Percentiles rank a stretch among this genome's conserved stretches.
These are phyloP conservation scores for Nicotiana obtusifolia DNA, from an alignment of 257 asterid species.

Conservation along the genomic window DNA sequence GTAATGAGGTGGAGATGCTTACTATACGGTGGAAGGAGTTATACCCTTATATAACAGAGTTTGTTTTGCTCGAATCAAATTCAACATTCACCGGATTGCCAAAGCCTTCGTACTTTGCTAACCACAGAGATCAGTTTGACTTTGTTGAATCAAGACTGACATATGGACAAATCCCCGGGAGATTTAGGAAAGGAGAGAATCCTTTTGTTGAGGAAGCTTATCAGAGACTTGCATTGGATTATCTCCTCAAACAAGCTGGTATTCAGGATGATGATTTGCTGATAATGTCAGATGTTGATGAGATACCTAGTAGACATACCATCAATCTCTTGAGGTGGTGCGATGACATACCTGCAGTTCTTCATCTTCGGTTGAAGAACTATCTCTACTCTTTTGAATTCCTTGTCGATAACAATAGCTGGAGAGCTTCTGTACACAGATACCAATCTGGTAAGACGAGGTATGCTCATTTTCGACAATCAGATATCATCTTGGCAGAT, in stretches of 20 bases:
- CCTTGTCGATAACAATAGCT: constrained; percentile 63
- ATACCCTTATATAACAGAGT: constrained; percentile 62
- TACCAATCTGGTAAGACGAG: constrained; percentile 69
- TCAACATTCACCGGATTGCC: constrained; percentile 79
- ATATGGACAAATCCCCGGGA: constrained; percentile 72
- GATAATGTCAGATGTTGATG: constrained; percentile 79
- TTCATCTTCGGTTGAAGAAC: constrained; percentile 71
- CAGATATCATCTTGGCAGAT: constrained; percentile 57
- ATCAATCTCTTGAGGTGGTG: constrained; percentile 84
- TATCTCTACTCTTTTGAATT: constrained; percentile 78
- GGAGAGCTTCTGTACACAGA: constrained; percentile 77
- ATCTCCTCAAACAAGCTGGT: constrained; percentile 75
- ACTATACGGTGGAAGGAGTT: constrained; percentile 76
- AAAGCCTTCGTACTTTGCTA: constrained; percentile 51
- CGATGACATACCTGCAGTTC: constrained; percentile 56
- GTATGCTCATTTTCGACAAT: constrained; percentile 78
- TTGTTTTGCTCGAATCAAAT: constrained; percentile 74
- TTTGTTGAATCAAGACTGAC: constrained; percentile 63
- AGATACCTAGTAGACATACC: constrained; percentile 72
- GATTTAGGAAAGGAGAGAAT: constrained; percentile 66
- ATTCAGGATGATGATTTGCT: constrained; percentile 73
- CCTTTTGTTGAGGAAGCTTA: constrained; percentile 85
- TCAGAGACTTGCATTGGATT: constrained; percentile 74
- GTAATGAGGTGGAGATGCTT: constrained; percentile 72
- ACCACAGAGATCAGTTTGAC: constrained; percentile 44